Evolutionary conservation across 2,329 filamentous ascomycete genomes (phyloP).

Genomic region (Mariannaea elegans): DNA sequence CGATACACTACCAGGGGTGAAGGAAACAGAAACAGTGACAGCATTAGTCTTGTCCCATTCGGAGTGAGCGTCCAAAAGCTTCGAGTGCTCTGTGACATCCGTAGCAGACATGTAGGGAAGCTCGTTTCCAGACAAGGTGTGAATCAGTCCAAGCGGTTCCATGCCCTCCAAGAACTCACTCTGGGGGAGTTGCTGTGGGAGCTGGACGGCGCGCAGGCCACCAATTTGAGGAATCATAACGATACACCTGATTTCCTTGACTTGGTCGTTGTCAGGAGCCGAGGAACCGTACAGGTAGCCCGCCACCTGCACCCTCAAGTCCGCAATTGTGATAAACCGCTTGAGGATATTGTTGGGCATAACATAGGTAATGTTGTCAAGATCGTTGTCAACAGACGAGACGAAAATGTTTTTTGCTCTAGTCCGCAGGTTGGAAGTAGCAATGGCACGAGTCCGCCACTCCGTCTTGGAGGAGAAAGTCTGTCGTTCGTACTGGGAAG

Average conservation of each 20-base stretch:
- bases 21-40: conserved; percentile 93
- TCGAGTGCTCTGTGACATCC: conserved; percentile 94
- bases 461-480: conserved; percentile 99
- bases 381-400: conserved; percentile 90
- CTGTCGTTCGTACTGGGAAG: conserved; percentile 96
- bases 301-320: conserved; percentile 94
- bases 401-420: conserved; percentile 99
- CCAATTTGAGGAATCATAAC: conserved; percentile 98
- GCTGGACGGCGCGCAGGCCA: conserved; percentile 88
- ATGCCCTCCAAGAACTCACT: conserved; percentile 88
- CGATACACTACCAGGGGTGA: conserved; percentile 96
- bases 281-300: conserved; percentile 95
- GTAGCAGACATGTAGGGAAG: conserved; percentile 94
- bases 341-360: conserved; percentile 99
- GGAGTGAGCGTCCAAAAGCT: conserved; percentile 82
- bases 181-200: conserved; percentile 89
- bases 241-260: conserved; percentile 97
- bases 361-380: conserved; percentile 93
- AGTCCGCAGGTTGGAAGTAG: conserved; percentile 92
- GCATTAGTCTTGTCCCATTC: conserved; percentile 80
- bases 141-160: conserved; percentile 93
- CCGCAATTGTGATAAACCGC: conserved; percentile 96
- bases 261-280: conserved; percentile 91
- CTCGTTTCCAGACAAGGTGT: conserved; percentile 95
- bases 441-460: conserved; percentile 96